These are phyloP conservation scores for Forsythia viridissima DNA, from an alignment of 257 asterid species.

Conservation along the genomic window DNA sequence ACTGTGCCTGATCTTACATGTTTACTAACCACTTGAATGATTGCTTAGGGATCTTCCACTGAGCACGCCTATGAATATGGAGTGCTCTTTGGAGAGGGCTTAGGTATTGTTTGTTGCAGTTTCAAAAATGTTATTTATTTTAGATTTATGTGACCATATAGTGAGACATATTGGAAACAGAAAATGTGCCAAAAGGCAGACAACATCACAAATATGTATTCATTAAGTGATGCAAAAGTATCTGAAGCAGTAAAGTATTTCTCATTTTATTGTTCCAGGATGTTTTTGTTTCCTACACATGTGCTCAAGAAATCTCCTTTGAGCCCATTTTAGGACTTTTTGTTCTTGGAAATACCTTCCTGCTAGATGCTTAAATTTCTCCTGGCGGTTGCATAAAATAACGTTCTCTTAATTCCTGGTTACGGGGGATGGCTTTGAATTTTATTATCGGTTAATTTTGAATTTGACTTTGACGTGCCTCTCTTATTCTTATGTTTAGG, in stretches of 20 bases:
- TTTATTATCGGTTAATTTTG: neutral
- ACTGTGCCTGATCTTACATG: neutral
- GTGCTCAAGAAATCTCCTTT: neutral
- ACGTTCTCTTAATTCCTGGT: neutral
- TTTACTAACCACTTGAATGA: neutral
- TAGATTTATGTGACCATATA: neutral
- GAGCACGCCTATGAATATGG: too few species aligned
- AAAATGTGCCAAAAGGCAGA: neutral
- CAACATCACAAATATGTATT: neutral
- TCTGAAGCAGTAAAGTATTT: neutral
- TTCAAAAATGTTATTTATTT: neutral
- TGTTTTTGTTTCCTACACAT: neutral
- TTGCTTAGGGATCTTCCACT: neutral
- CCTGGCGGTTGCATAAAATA: neutral
- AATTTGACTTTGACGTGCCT: neutral
- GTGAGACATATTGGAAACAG: neutral
- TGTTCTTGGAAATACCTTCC: neutral
- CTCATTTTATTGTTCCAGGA: neutral
- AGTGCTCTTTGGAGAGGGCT: neutral
- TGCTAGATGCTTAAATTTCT: neutral
- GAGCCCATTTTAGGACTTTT: neutral
- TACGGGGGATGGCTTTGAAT: neutral
- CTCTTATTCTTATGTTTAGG: conserved; percentile 49
- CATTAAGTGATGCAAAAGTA: neutral
- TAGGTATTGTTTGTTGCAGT: neutral